These are phyloP conservation scores for Candida peoriensis DNA, from an alignment of 805 yeast species.

Conservation along the genomic window DNA sequence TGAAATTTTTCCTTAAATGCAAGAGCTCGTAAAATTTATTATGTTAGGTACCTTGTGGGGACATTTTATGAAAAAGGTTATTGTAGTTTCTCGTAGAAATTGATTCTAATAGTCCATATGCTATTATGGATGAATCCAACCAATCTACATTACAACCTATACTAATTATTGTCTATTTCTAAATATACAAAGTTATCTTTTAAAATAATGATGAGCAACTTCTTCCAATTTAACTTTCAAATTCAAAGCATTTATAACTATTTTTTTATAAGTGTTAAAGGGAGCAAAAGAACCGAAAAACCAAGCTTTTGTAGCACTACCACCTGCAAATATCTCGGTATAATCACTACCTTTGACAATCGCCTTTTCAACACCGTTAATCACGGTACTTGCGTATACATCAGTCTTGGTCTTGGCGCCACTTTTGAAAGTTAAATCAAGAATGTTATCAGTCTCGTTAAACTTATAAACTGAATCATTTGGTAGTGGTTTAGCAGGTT, in stretches of 20 bases:
- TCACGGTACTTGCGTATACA: slow-evolving; percentile 34
- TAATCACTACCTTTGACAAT: slow-evolving; percentile 3
- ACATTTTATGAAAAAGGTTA: no score
- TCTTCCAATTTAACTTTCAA: not conserved
- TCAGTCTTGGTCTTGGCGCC: slow-evolving; percentile 29
- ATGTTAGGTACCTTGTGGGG: no score
- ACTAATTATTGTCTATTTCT: no score
- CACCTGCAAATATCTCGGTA: slow-evolving; percentile 12
- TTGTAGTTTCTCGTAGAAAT: no score
- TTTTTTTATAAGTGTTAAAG: not conserved
- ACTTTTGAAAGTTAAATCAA: not conserved
- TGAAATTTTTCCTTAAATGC: no score
- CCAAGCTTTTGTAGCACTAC: slow-evolving; percentile 6
- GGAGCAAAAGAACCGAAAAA: slow-evolving; percentile 5
- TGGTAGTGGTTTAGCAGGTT: slow-evolving; percentile 3
- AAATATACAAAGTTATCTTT: no score
- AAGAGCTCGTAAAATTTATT: no score
- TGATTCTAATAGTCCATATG: no score
- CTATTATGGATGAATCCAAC: no score
- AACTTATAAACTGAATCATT: slow-evolving; percentile 14
- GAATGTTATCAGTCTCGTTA: slow-evolving; percentile 4
- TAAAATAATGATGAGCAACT: not conserved
- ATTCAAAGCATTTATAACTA: not conserved
- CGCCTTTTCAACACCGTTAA: slow-evolving; percentile 24
- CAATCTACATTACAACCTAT: no score